Base-by-base conservation (phyloP, 1,139 yeast species). In the Hanseniaspora uvarum region DNA sequence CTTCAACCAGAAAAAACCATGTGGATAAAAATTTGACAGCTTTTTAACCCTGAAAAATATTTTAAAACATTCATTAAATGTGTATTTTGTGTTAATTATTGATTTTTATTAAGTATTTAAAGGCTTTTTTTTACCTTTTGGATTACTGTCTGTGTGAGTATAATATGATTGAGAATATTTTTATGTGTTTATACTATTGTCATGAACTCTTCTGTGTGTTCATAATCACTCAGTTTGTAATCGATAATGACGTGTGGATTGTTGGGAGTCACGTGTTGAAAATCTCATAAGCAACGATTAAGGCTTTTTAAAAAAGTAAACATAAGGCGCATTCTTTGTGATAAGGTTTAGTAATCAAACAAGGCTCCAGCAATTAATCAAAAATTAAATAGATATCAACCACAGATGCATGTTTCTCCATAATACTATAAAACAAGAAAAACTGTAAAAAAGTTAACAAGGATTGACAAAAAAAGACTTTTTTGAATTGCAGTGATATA, bases 11-110 rank as follows among this genome's bases (percentile, higher is more conserved):
- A 53, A 34, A 45, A 52, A 38, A 37, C 41, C 30, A 47, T 53
- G 55, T 41, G 46, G 53, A 47, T 43, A 47, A 46, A 39, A 47
- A 40, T 53, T 53, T 53, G 55, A 53, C 55, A 53, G 55, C 55
- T 53, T 53, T 53, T 53, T 53, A 53, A 53, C 55, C 53, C 55
- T 53, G 55, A 53, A 21, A 14, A 23, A 31, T 31, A 45, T 45
- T 16, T 21, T 16, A n/a, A 14, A 26, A 34, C 37, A n/a, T 12
- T 21, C 14, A 19, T 31, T 19, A 10, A 24, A 30, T 44, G 28
- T 44, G 34, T 21, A 21, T 31, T 49, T 21, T 49, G 2, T 40
- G 12, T 4, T 23, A 2, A 24, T 50, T 28, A 41, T 31, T 37
- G 12, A 14, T 6, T 24, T 16, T 41, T 41, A 41, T 41, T 41